Evolutionary conservation across 176 grass and related monocot species (phyloP).

Genomic region (Thalia dealbata): DNA sequence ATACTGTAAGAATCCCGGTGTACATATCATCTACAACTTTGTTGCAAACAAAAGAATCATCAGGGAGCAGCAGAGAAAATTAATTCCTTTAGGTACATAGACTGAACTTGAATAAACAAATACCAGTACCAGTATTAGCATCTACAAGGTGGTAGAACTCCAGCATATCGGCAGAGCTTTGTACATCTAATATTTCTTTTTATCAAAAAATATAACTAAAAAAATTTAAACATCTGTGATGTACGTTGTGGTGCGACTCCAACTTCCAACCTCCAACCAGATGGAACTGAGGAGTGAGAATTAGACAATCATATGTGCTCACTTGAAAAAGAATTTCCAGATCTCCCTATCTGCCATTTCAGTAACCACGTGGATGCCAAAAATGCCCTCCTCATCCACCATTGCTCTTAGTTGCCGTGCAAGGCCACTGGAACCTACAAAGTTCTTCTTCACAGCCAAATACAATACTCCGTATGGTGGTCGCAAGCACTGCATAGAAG

Average conservation of each 20-base stretch:
- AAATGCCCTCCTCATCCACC: constrained; percentile 58
- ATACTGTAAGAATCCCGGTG: background rate
- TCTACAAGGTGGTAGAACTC: background rate
- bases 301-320: background rate
- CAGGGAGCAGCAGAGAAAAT: background rate
- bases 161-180: background rate
- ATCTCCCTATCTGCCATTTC: constrained; percentile 53
- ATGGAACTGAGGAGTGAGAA: background rate
- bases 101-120: constrained; percentile 9
- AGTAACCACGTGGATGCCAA: constrained; percentile 47
- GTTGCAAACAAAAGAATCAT: background rate
- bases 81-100: background rate
- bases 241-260: background rate
- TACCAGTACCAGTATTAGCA: background rate
- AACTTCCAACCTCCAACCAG: too few relatives aligned
- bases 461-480: constrained; percentile 71
- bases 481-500: constrained; percentile 48
- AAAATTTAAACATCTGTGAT: background rate
- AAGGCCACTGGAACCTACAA: constrained; percentile 38
- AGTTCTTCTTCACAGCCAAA: constrained; percentile 55
- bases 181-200: background rate
- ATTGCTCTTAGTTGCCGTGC: constrained; percentile 48
- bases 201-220: background rate
- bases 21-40: background rate
- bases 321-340: constrained; percentile 91